Evolutionary conservation across 2,329 filamentous ascomycete genomes (phyloP).

Genomic region (Trichoderma endophyticum): DNA sequence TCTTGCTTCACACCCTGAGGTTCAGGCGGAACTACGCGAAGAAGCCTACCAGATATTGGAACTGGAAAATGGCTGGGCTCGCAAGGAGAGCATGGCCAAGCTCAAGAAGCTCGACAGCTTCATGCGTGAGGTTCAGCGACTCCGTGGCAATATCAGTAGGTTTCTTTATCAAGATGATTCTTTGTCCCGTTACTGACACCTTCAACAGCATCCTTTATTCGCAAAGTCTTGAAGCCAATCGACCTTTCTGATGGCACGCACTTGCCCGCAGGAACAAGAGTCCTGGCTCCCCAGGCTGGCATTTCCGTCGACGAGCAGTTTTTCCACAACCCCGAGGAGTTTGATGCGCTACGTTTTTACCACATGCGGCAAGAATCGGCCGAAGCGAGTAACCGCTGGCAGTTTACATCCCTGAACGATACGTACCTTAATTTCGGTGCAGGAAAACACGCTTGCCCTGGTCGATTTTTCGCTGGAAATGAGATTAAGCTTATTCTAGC

Average conservation of each 20-base stretch:
- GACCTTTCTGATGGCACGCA: constrained; percentile 44
- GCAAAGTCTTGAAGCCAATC: constrained; percentile 46
- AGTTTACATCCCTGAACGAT: constrained; percentile 43
- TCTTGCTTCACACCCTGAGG: constrained; percentile 45
- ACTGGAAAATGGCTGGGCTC: constrained; percentile 40
- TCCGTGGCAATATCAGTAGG: constrained; percentile 44
- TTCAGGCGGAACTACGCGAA: constrained; percentile 46
- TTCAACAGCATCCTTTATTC: constrained; percentile 41
- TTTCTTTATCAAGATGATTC: neutral
- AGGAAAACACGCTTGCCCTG: constrained; percentile 47
- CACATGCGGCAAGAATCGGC: constrained; percentile 38
- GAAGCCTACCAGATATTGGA: constrained; percentile 45
- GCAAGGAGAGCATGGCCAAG: constrained; percentile 43
- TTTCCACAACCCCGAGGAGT: constrained; percentile 40
- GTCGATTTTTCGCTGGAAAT: constrained; percentile 48
- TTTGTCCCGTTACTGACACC: constrained; percentile 20
- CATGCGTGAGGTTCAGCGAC: constrained; percentile 43
- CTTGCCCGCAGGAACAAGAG: constrained; percentile 41
- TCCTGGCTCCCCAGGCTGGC: constrained; percentile 41
- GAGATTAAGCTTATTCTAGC: constrained; percentile 50
- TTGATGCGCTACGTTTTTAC: constrained; percentile 51
- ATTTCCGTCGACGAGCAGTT: constrained; percentile 41
- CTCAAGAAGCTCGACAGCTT: constrained; percentile 49
- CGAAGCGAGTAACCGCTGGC: constrained; percentile 39
- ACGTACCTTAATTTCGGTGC: constrained; percentile 47